A percentile compares a stretch with the other conserved stretches of the same genome.
Evolutionary conservation across 2,329 filamentous ascomycete species (phyloP).

Genomic region (Fusarium sp.): DNA sequence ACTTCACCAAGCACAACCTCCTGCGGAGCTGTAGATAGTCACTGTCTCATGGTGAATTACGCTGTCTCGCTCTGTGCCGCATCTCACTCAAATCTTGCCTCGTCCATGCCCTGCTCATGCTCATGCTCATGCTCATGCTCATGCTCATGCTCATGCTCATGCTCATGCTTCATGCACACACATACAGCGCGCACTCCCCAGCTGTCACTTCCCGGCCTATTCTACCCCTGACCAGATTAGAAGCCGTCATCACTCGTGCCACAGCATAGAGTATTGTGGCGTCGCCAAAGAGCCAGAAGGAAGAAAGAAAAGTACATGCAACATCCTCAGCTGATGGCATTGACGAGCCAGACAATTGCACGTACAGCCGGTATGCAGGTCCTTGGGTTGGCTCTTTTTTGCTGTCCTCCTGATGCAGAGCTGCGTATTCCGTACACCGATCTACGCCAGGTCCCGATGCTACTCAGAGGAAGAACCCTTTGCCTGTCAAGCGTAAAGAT

Average conservation of each 20-base stretch:
- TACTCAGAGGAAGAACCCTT: constrained; percentile 8
- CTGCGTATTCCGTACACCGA: constrained; percentile 10
- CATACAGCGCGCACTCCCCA: constrained; percentile 13
- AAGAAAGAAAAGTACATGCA: constrained; percentile 5
- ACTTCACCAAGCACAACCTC: constrained; percentile 12
- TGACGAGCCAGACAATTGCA: constrained; percentile 36
- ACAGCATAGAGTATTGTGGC: constrained; percentile 31
- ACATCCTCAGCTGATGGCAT: constrained; percentile 40
- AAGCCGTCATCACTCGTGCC: constrained; percentile 38
- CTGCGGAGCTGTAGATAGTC: constrained; percentile 7
- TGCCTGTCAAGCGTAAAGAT: not conserved
- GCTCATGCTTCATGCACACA: constrained; percentile 3
- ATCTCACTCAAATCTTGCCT: constrained; percentile 45
- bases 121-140: not conserved
- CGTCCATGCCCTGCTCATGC: constrained; percentile 21
- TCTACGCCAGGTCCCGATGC: constrained; percentile 31
- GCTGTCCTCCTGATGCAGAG: constrained; percentile 12
- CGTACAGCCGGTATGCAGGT: constrained; percentile 37
- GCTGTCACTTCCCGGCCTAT: constrained; percentile 44
- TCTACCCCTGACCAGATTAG: constrained; percentile 29
- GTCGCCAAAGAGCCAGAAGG: not conserved
- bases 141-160: not conserved
- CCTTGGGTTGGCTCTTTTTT: not conserved
- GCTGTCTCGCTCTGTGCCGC: constrained; percentile 46
- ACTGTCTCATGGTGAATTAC: constrained; percentile 30